Evolutionary conservation across 768 basidiomycete genomes (phyloP), one percentile per base, ranked within the genome.

Genomic region (Daedalea quercina): DNA sequence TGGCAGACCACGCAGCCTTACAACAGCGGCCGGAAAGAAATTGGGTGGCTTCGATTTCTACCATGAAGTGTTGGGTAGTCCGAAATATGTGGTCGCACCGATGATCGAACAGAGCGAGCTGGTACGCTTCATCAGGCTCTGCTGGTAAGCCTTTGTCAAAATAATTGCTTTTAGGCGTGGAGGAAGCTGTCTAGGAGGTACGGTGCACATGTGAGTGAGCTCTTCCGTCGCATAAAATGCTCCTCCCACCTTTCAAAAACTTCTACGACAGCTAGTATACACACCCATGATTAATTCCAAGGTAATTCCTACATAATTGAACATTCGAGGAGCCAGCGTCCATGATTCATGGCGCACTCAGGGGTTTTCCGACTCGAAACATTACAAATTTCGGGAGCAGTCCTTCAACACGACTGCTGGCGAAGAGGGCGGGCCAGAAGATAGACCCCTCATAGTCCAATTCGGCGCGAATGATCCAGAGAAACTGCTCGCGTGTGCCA

Each of bases 61-160:
- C 63, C 73, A 72, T 22, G 72, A 83, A 52, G 79, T 90, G 0
- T 74, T 97, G 23, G 87, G 89, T 8, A 85, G 84, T 62, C 90
- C 95, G 9, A 93, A 88, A 69, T 87, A 81, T 63, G 79, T 98
- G 37, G 91, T 97, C 17, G 95, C 92, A 9, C 96, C 96, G 17
- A 99, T 99, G 96, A 96, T 98, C 0, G 96, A 98, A 67, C 93
- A 96, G 73, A 91, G 88, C 63, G 95, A 97, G 68, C 76, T 97
- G 67, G 94, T 96, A 61, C 61, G 87, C n/a, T n/a, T n/a, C n/a
- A 11, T 23, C 9, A 4, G 15, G 24, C 23, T 3, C 1, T 13
- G 17, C 11, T 28, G 23, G 12, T 22, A 3, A 17, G 28, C 51
- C 19, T 8, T 20, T 44, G 15, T 42, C 40, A 20, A 35, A 11